Conservation (phyloP, 257 asterid species). For the Nicotiana benthamiana region DNA sequence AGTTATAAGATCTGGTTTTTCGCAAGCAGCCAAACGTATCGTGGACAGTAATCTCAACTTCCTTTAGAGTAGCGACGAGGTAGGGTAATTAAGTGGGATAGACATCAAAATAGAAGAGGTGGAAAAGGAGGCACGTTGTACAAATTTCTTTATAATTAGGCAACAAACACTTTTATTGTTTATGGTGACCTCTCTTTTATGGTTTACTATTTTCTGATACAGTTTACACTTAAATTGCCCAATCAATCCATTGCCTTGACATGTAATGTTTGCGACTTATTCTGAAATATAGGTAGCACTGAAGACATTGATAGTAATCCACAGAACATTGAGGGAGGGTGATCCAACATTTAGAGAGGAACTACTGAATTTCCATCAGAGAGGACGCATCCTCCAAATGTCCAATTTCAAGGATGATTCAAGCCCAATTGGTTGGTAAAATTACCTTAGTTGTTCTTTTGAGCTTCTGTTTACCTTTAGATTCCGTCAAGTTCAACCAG, state of each 20-base stretch:
- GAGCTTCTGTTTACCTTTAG: slow-evolving; percentile 1
- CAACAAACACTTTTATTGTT: background rate
- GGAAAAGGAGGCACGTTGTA: background rate
- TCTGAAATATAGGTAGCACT: slow-evolving; percentile 65
- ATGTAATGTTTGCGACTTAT: background rate
- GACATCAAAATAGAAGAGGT: background rate
- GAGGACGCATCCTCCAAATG: slow-evolving; percentile 79
- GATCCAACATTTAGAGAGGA: slow-evolving; percentile 88
- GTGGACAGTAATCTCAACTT: background rate
- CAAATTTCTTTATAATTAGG: background rate
- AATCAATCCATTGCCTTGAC: background rate
- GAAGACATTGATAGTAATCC: slow-evolving; percentile 76
- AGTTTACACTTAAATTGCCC: background rate
- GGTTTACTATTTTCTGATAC: background rate
- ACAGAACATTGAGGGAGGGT: slow-evolving; percentile 84
- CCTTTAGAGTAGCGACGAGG: background rate
- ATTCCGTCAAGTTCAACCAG: background rate
- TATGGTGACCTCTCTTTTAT: background rate
- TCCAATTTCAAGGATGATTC: slow-evolving; percentile 94
- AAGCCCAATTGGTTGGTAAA: slow-evolving; percentile 61
- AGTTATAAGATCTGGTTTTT: background rate
- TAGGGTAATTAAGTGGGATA: background rate
- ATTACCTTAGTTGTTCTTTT: background rate
- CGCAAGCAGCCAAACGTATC: background rate
- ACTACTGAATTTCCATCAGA: slow-evolving; percentile 68